Evolutionary conservation across 106 monocot species (phyloP), one percentile per base, ranked within the genome.

Genomic region (Apostasia shenzhenica): DNA sequence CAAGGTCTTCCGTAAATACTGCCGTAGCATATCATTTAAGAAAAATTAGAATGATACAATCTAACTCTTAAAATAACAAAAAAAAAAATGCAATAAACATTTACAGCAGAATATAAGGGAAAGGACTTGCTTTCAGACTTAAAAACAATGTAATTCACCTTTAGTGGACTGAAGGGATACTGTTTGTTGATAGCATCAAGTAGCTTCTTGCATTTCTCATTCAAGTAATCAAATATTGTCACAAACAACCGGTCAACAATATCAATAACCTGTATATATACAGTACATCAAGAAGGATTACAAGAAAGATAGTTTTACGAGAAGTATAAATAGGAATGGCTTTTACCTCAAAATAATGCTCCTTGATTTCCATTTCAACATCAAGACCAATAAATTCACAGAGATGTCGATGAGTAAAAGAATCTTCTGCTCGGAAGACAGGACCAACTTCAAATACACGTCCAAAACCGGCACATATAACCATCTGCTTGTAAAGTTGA

Each of bases 331-430:
- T 59, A 61, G 11, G 54, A 55, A 41, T 1, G 6, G 42, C 67
- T 69, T 71, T 3, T 68, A 91, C 94, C 86, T 95, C 94, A 77
- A 75, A 81, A 66, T 95, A 95, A 57, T 95, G 91, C 42, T 91
- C 91, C 67, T 88, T 88, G 12, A 95, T 91, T 69, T 88, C 91
- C 91, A 95, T 84, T 80, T 95, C 94, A 78, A 72, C 88, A 76
- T 95, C 94, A 82, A 95, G 94, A 1, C 95, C 95, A 63, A 81
- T 70, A 75, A 95, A 91, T 65, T 95, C 95, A 59, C 91, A 91
- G 41, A 95, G 55, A 79, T 95, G 95, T 50, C 95, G 77, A 57
- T 95, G 95, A 45, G 95, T 95, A 59, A 78, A 82, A 0, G 95
- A 95, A 64, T 95, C 88, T 71, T 95, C 91, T 0, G 95, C 95